A percentile compares a stretch with the other conserved stretches of the same genome.
These are phyloP conservation scores for Ceratocystis variospora DNA, from an alignment of 2,329 filamentous ascomycete species.

Conservation along the genomic window DNA sequence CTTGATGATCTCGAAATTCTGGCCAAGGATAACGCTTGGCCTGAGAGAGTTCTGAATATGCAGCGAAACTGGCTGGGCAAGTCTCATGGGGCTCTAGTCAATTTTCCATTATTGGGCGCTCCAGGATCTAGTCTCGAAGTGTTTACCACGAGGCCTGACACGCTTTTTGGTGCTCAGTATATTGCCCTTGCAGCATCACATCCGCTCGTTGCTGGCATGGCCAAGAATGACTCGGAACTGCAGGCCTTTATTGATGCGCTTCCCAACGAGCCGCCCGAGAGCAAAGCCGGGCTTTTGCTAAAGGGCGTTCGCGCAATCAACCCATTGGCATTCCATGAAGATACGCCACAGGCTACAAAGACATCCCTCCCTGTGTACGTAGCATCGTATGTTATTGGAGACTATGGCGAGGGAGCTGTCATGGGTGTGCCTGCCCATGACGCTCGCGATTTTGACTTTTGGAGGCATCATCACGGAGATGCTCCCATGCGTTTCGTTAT, in stretches of 20 bases:
- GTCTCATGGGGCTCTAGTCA: conserved; percentile 57
- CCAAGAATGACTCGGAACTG: conserved; percentile 45
- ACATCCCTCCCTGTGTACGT: conserved; percentile 59
- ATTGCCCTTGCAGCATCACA: conserved; percentile 64
- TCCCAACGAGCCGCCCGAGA: conserved; percentile 38
- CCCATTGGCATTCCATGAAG: conserved; percentile 46
- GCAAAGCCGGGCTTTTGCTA: conserved; percentile 55
- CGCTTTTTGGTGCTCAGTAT: conserved; percentile 77
- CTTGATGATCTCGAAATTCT: conserved; percentile 57
- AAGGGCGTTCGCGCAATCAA: conserved; percentile 48
- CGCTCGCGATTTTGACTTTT: conserved; percentile 63
- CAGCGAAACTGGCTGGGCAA: conserved; percentile 82
- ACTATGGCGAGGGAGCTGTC: conserved; percentile 75
- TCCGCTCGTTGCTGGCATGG: conserved; percentile 49
- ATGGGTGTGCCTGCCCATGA: conserved; percentile 91
- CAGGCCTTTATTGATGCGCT: conserved; percentile 55
- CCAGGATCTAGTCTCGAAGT: conserved; percentile 45
- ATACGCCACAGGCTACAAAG: conserved; percentile 37
- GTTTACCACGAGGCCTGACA: conserved; percentile 76
- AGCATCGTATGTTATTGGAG: conserved; percentile 70
- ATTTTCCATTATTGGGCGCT: conserved; percentile 47
- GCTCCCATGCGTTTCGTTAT: conserved; percentile 52
- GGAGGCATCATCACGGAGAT: conserved; percentile 52
- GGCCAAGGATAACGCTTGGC: conserved; percentile 54
- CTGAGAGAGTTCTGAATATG: conserved; percentile 67